Evolutionary conservation across 768 basidiomycete species (phyloP), one percentile per base, ranked within the genome.

Genomic region (Leccinum subgranulosum): DNA sequence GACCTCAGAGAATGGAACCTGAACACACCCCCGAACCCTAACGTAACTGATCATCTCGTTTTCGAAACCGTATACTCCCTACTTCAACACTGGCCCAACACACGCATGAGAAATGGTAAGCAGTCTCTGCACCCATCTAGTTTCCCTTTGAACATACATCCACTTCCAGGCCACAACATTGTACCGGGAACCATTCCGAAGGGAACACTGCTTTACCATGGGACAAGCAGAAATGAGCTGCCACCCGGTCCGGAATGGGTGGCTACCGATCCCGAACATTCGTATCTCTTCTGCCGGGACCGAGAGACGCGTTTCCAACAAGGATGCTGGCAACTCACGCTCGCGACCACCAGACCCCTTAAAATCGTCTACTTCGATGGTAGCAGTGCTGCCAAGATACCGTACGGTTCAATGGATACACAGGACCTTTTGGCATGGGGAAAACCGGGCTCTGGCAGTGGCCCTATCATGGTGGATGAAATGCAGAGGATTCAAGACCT

Each of bases 281-380:
- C 75, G 0, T 72, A 74, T 17, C 0, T 76, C 6, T 79, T 80
- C 60, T 79, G 79, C 56, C 31, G 60, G 9, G 53, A 51, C 12
- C 1, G 1, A 3, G 6, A 4, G 10, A 7, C 0, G 10, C 6
- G 4, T 33, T 2, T 6, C 12, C 52, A 39, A 23, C 6, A 53
- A 49, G 59, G 25, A 29, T 67, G 65, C 9, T 62, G 66, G 66
- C 56, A 56, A 12, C 29, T 67, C n/a, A 62, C 63, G 3, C 52
- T 66, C 4, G 61, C 49, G 8, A 41, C 62, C 12, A 69, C 61
- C 28, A 62, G 69, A 17, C 65, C 79, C 1, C 63, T 83, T 31
- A 78, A 76, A 41, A 64, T 83, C 3, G 55, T 83, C 8, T 82
- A 83, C 59, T 83, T 83, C 45, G 82, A 84, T 51, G 81, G 82